phyloP scores from a whole-genome alignment of 2,329 filamentous ascomycete genomes.

The Malbranchea zuffiana region DNA sequence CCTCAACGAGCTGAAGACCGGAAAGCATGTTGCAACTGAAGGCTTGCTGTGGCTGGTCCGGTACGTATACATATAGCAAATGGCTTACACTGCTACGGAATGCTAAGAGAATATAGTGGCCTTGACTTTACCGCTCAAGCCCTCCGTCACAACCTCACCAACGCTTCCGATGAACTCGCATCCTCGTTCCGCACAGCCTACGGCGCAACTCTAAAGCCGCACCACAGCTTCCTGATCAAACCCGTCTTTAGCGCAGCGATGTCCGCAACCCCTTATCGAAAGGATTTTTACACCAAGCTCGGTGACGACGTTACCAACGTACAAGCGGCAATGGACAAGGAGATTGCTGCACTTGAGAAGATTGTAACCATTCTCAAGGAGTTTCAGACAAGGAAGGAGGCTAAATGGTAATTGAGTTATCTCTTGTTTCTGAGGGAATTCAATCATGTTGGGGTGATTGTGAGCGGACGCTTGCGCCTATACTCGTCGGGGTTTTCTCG shows the following conservation, averaged over 20 bases:
- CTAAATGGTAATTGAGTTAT: conserved; percentile 29
- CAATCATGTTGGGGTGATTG: no score
- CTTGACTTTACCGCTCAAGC: conserved; percentile 88
- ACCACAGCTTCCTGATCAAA: conserved; percentile 84
- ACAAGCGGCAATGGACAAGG: conserved; percentile 52
- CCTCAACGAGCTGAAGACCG: conserved; percentile 74
- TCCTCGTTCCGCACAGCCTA: conserved; percentile 82
- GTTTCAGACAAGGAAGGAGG: conserved; percentile 47
- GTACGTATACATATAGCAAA: conserved; percentile 38
- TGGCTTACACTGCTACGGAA: conserved; percentile 4
- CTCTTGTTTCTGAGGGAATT: neutral
- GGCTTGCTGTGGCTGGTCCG: conserved; percentile 83
- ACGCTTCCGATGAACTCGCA: conserved; percentile 62
- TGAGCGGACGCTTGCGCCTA: no score
- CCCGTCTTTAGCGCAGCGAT: conserved; percentile 89
- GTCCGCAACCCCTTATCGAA: conserved; percentile 83
- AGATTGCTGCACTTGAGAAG: conserved; percentile 67
- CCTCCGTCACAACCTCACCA: conserved; percentile 63
- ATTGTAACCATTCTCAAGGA: conserved; percentile 63
- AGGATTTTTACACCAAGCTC: conserved; percentile 85
- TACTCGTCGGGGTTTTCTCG: no score
- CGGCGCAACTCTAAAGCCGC: conserved; percentile 72
- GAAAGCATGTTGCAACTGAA: conserved; percentile 80
- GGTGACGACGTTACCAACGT: conserved; percentile 46
- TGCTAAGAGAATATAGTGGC: conserved; percentile 54